phyloP scores from a whole-genome alignment of 2,329 filamentous ascomycete species.

The Pseudopithomyces maydicus region DNA sequence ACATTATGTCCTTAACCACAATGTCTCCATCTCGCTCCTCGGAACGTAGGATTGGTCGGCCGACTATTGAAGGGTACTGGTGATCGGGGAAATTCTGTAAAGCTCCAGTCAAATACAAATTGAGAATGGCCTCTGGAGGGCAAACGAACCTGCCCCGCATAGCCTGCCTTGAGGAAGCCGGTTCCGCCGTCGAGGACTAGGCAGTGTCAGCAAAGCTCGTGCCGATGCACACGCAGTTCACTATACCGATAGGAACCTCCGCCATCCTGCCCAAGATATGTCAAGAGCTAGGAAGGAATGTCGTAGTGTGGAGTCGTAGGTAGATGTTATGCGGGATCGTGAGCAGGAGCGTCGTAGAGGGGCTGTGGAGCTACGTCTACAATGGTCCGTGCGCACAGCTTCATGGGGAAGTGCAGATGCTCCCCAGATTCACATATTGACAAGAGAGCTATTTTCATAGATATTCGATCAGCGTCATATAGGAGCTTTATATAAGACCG shows the following conservation, averaged over 20 bases:
- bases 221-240: conserved; percentile 10
- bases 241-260: conserved; percentile 56
- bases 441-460: not conserved
- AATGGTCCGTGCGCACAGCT: conserved; percentile 8
- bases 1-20: conserved; percentile 98
- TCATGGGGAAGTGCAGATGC: conserved; percentile 16
- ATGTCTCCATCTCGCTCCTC: conserved; percentile 82
- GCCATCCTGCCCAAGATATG: conserved; percentile 47
- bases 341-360: conserved; percentile 19
- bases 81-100: conserved; percentile 94
- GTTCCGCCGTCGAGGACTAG: conserved; percentile 99
- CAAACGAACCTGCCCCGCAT: conserved; percentile 77
- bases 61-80: conserved; percentile 97
- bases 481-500: too few relatives aligned
- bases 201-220: conserved; percentile 33
- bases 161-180: conserved; percentile 99
- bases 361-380: conserved; percentile 4
- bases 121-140: not conserved
- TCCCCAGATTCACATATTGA: not conserved
- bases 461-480: too few relatives aligned
- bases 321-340: conserved; percentile 28
- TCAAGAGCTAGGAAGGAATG: conserved; percentile 11
- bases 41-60: conserved; percentile 93
- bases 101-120: conserved; percentile 10
- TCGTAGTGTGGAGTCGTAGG: conserved; percentile 12